Evolutionary conservation across 345 rosid species (phyloP), one percentile per base, ranked within the genome.

Genomic region (Hibiscus trionum): DNA sequence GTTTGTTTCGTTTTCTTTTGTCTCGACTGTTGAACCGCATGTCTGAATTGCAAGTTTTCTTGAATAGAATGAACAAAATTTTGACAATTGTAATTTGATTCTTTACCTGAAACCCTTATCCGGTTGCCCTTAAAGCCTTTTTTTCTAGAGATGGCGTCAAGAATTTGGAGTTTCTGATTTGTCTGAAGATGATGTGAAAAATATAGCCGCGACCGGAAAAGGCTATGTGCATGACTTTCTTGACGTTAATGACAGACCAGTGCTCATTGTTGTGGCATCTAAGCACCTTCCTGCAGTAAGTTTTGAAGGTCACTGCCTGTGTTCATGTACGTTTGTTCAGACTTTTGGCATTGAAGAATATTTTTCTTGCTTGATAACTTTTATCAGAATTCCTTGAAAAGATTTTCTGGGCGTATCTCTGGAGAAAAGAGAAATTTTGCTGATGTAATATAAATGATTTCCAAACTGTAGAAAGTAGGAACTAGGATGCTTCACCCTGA

Each of bases 201-300:
- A 55, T 3, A 71, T 87, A 11, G 91, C 93, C 11, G 74, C 64
- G 12, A 88, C 99, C 11, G 97, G 97, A 78, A 95, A 91, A 78
- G 77, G 88, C 12, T 90, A 77, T 81, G 90, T 90, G 52, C 97
- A 90, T 75, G 91, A 85, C 69, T 89, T 55, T 77, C 82, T 86
- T 66, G 99, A 91, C 77, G 76, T 86, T 11, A 79, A 80, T 73
- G 85, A 63, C 44, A 80, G 90, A 77, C 97, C 97, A 21, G 97
- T 95, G 72, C 96, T 94, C 66, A 53, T 90, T 61, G 97, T 90
- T 80, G 93, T 84, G 77, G 88, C 96, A 24, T 85, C 96, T 47
- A 91, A 88, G 82, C 97, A 94, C 83, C 72, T 83, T 66, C 92
- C 96, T 66, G 80, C 76, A 6, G 97, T 85, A 86, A 86, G 94